Percentiles rank a stretch among this genome's conserved stretches.
Conservation (phyloP, 805 yeast genomes). For the Groenewaldozyma salmanticensis region DNA sequence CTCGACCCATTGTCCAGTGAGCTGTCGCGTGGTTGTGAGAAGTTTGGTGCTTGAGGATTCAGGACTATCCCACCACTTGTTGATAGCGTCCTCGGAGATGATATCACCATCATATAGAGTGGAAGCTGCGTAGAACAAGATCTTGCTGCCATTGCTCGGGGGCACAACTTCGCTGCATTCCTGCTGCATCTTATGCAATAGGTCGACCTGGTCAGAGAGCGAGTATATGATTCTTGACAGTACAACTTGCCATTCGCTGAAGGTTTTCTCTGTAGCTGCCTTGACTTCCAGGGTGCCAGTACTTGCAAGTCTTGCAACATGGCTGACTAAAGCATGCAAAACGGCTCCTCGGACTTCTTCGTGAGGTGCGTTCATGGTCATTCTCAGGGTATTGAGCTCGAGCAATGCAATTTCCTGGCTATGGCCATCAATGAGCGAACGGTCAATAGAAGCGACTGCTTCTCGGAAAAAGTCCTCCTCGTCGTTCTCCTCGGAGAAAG, state of each 20-base stretch:
- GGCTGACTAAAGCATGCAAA: constrained; percentile 54
- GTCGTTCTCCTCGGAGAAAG: constrained; percentile 40
- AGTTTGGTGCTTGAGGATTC: constrained; percentile 33
- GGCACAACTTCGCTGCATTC: constrained; percentile 31
- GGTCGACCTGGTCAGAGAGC: constrained; percentile 64
- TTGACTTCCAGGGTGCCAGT: constrained; percentile 70
- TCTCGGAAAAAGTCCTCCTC: constrained; percentile 78
- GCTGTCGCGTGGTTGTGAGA: constrained; percentile 38
- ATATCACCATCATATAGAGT: constrained; percentile 75
- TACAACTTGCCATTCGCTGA: constrained; percentile 72
- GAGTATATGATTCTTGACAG: constrained; percentile 82
- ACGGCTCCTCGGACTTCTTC: constrained; percentile 87
- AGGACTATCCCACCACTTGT: constrained; percentile 67
- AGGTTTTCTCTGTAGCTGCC: constrained; percentile 67
- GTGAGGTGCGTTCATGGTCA: constrained; percentile 95
- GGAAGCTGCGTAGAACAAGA: constrained; percentile 41
- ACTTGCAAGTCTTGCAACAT: constrained; percentile 63
- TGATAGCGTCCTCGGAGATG: constrained; percentile 69
- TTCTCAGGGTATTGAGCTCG: constrained; percentile 87
- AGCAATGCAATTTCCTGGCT: constrained; percentile 86
- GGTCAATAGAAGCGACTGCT: constrained; percentile 86
- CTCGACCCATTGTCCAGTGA: constrained; percentile 66
- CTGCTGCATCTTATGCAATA: constrained; percentile 41
- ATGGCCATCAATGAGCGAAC: constrained; percentile 89
- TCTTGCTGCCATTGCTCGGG: constrained; percentile 33